Evolutionary conservation across 805 yeast genomes (phyloP).

Genomic region (Monosporozyma servazzii): DNA sequence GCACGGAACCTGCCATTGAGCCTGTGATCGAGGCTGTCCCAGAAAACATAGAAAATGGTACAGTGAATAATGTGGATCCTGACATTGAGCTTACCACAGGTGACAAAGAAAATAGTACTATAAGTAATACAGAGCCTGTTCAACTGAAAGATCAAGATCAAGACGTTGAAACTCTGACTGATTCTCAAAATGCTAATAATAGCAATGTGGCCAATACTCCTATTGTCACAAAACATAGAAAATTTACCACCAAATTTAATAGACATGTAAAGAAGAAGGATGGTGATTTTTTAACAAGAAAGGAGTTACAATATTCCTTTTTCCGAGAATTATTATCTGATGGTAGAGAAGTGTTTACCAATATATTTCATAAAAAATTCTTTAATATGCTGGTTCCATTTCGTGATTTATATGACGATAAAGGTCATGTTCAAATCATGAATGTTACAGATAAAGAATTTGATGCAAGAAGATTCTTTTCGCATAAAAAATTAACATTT

Average conservation of each 20-base stretch:
- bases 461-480: conserved; percentile 31
- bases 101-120: background rate
- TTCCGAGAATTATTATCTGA: conserved; percentile 56
- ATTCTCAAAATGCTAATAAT: background rate
- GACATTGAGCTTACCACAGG: background rate
- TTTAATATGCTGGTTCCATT: conserved; percentile 26
- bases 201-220: background rate
- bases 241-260: conserved; percentile 8
- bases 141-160: conserved; percentile 23
- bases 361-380: conserved; percentile 41
- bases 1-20: conserved; percentile 6
- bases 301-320: conserved; percentile 79
- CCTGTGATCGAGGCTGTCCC: conserved; percentile 1
- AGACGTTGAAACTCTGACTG: conserved; percentile 5
- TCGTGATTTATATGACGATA: conserved; percentile 30
- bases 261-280: conserved; percentile 77
- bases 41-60: background rate
- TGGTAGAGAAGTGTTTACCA: conserved; percentile 55
- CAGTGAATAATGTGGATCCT: background rate
- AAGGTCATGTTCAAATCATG: conserved; percentile 15
- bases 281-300: conserved; percentile 86
- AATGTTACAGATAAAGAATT: conserved; percentile 28
- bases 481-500: conserved; percentile 53
- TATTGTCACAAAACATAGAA: background rate
- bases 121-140: background rate